Evolutionary conservation across 2,329 filamentous ascomycete genomes (phyloP).

Genomic region (Trichophyton simii): DNA sequence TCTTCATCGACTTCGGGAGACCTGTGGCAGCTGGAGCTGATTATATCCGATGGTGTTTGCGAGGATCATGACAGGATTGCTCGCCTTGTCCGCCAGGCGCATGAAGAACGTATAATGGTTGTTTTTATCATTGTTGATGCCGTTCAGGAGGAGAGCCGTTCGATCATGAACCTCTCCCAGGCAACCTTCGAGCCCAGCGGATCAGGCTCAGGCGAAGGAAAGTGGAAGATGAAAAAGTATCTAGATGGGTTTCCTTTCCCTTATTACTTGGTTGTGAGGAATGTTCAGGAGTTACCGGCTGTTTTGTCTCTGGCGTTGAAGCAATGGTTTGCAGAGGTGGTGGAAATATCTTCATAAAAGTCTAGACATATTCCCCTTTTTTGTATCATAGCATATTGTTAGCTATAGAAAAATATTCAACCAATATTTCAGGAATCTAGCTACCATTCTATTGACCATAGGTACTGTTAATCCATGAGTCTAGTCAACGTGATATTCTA

Average conservation of each 20-base stretch:
- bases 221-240: constrained; percentile 75
- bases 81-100: constrained; percentile 69
- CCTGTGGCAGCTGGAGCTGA: constrained; percentile 87
- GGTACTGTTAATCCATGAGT: neutral
- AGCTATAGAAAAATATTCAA: neutral
- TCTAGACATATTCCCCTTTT: neutral
- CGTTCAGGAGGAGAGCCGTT: constrained; percentile 31
- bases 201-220: constrained; percentile 46
- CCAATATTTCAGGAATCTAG: neutral
- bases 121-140: constrained; percentile 94
- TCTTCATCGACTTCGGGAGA: constrained; percentile 46
- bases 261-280: constrained; percentile 89
- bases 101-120: constrained; percentile 92
- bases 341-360: constrained; percentile 31
- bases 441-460: neutral
- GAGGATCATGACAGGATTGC: constrained; percentile 77
- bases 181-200: constrained; percentile 64
- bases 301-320: constrained; percentile 78
- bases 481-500: neutral
- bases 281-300: constrained; percentile 79
- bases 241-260: constrained; percentile 93
- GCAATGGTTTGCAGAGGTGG: constrained; percentile 82
- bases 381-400: neutral
- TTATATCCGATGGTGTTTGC: constrained; percentile 88
- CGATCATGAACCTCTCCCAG: constrained; percentile 76